Conservation (phyloP, 176 grass and related monocot species). For the Chloris gayana region DNA sequence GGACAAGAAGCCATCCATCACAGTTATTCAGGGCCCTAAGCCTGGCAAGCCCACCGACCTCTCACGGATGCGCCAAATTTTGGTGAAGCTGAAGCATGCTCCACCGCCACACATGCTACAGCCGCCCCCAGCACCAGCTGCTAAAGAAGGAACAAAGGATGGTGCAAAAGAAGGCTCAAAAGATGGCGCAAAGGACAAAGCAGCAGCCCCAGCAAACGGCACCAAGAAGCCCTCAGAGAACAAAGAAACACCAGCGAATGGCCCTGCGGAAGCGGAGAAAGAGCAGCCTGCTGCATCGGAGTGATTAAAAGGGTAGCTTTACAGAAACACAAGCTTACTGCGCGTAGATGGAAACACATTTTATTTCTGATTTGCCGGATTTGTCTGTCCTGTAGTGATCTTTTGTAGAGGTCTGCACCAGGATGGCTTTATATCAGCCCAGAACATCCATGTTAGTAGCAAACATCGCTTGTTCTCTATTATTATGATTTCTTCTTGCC, state of each 20-base stretch:
- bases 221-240: conserved; percentile 42
- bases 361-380: conserved; percentile 39
- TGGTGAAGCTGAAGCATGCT: conserved; percentile 85
- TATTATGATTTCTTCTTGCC: conserved; percentile 1
- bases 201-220: conserved; percentile 36
- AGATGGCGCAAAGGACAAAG: conserved; percentile 29
- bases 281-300: conserved; percentile 43
- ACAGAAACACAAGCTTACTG: conserved; percentile 45
- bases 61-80: conserved; percentile 81
- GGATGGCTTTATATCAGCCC: conserved; percentile 36
- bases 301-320: conserved; percentile 38
- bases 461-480: conserved; percentile 23
- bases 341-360: conserved; percentile 25
- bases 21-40: conserved; percentile 80
- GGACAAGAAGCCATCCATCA: conserved; percentile 84
- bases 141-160: conserved; percentile 52
- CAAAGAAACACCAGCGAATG: conserved; percentile 41
- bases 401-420: conserved; percentile 46
- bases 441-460: conserved; percentile 46
- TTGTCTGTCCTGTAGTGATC: conserved; percentile 37
- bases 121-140: conserved; percentile 50
- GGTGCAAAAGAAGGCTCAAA: conserved; percentile 29
- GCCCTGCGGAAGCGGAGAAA: conserved; percentile 15
- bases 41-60: conserved; percentile 94
- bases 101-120: conserved; percentile 76